Evolutionary conservation across 2,329 filamentous ascomycete species (phyloP).

Genomic region (Ophiostoma himal-ulmi): DNA sequence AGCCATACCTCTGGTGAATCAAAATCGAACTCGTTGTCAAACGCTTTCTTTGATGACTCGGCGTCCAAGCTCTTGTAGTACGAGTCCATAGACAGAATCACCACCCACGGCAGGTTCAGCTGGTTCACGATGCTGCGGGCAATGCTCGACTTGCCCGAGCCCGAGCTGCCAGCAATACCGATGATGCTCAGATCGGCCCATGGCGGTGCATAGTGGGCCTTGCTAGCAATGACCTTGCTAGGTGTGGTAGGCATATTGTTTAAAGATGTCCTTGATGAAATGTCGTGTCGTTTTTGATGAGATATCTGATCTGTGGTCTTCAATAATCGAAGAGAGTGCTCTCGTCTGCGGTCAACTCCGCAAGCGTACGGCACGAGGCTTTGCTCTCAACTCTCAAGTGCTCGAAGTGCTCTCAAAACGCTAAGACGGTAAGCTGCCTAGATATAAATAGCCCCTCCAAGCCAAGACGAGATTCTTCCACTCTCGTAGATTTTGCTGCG

Average conservation of each 20-base stretch:
- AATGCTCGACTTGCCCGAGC: slow-evolving; percentile 89
- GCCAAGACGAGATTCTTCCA: slow-evolving; percentile 1
- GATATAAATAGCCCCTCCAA: neutral
- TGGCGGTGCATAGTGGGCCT: slow-evolving; percentile 80
- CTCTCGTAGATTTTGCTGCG: neutral
- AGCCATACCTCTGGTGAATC: slow-evolving; percentile 63
- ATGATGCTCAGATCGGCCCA: slow-evolving; percentile 97
- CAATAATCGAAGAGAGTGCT: neutral
- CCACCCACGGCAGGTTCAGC: slow-evolving; percentile 93
- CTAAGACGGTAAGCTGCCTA: neutral
- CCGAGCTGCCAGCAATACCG: slow-evolving; percentile 89
- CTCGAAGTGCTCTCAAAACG: neutral
- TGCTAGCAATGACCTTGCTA: slow-evolving; percentile 45
- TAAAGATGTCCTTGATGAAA: neutral
- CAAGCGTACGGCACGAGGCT: neutral
- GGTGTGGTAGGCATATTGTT: slow-evolving; percentile 12
- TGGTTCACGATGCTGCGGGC: slow-evolving; percentile 85
- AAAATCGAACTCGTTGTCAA: slow-evolving; percentile 90
- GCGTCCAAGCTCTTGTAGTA: slow-evolving; percentile 88
- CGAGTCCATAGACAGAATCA: slow-evolving; percentile 96
- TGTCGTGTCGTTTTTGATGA: neutral
- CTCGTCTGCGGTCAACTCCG: neutral
- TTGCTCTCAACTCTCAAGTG: neutral
- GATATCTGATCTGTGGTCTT: neutral
- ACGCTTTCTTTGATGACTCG: slow-evolving; percentile 73